A percentile compares a stretch with the other conserved stretches of the same genome.
These are phyloP conservation scores for Purpureocillium lavendulum DNA, from an alignment of 2,329 filamentous ascomycete genomes.

Conservation along the genomic window DNA sequence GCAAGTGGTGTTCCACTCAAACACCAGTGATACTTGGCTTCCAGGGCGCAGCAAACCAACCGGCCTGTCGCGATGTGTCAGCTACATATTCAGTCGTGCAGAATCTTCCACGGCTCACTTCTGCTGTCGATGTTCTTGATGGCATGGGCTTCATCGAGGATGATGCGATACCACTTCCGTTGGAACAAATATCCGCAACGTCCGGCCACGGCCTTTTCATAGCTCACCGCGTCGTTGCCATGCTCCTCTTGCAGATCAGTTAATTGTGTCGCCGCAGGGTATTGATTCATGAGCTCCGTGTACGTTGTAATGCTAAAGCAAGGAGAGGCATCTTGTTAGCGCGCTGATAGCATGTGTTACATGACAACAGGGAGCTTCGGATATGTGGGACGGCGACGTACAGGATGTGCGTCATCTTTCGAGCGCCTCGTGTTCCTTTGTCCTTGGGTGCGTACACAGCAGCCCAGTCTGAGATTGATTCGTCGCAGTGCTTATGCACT, in stretches of 20 bases:
- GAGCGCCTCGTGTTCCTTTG: too few relatives aligned
- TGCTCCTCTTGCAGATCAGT: too few relatives aligned
- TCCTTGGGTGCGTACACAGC: too few relatives aligned
- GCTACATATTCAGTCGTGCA: too few relatives aligned
- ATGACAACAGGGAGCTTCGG: too few relatives aligned
- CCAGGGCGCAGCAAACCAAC: constrained; percentile 14
- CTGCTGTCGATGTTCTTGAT: constrained; percentile 40
- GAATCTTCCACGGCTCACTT: constrained; percentile 17
- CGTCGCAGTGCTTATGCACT: constrained; percentile 14
- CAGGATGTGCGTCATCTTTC: too few relatives aligned
- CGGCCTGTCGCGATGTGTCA: background rate
- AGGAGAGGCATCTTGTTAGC: too few relatives aligned
- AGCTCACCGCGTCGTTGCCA: constrained; percentile 4
- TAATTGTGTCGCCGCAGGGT: background rate
- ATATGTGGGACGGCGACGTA: too few relatives aligned
- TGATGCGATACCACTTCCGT: constrained; percentile 38
- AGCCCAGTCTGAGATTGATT: background rate
- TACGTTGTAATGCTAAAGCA: constrained; percentile 23
- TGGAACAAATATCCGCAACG: constrained; percentile 10
- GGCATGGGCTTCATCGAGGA: constrained; percentile 48
- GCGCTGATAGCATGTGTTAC: too few relatives aligned
- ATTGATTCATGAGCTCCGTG: constrained; percentile 13
- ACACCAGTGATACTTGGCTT: constrained; percentile 22
- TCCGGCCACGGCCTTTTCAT: constrained; percentile 32
- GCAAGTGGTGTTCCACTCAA: constrained; percentile 26